phyloP scores from a whole-genome alignment of 2,329 filamentous ascomycete species.

The Ilyonectria mors-panacis region DNA sequence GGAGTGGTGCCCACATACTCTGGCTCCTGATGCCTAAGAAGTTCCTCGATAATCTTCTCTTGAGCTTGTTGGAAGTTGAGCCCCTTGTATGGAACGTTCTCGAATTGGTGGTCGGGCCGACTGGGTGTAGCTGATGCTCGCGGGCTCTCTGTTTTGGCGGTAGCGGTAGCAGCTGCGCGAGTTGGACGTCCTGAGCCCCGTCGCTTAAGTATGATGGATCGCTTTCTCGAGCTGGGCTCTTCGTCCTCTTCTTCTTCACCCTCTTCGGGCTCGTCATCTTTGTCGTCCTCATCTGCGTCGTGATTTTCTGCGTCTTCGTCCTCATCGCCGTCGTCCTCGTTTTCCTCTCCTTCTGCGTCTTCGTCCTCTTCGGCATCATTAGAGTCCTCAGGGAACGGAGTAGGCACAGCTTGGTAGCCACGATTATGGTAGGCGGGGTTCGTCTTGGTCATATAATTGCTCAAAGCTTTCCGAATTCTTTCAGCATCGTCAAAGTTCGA shows the following conservation, averaged over 20 bases:
- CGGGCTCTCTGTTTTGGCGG: constrained; percentile 51
- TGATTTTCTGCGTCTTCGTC: constrained; percentile 49
- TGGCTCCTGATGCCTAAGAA: constrained; percentile 78
- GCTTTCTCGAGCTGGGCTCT: constrained; percentile 51
- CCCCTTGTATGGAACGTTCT: constrained; percentile 75
- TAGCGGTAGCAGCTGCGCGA: constrained; percentile 50
- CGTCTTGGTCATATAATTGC: constrained; percentile 88
- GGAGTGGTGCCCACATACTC: constrained; percentile 62
- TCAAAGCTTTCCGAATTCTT: constrained; percentile 86
- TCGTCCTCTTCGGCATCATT: constrained; percentile 52
- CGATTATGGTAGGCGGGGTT: constrained; percentile 85
- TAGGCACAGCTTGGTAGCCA: constrained; percentile 79
- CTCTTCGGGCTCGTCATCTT: constrained; percentile 49
- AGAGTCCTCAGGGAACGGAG: constrained; percentile 72
- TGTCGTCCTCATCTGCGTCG: constrained; percentile 51
- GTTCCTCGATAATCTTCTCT: constrained; percentile 84
- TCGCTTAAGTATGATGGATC: constrained; percentile 59
- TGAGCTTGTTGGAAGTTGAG: constrained; percentile 88
- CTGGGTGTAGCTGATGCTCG: constrained; percentile 55
- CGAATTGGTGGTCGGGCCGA: constrained; percentile 68
- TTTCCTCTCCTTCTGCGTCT: constrained; percentile 50
- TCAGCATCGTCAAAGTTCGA: constrained; percentile 87
- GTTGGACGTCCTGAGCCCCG: constrained; percentile 54
- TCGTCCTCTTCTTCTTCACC: constrained; percentile 48
- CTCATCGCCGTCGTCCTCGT: constrained; percentile 46